Conservation (phyloP, 176 grass and related monocot species). For the Alopecurus myosuroides region DNA sequence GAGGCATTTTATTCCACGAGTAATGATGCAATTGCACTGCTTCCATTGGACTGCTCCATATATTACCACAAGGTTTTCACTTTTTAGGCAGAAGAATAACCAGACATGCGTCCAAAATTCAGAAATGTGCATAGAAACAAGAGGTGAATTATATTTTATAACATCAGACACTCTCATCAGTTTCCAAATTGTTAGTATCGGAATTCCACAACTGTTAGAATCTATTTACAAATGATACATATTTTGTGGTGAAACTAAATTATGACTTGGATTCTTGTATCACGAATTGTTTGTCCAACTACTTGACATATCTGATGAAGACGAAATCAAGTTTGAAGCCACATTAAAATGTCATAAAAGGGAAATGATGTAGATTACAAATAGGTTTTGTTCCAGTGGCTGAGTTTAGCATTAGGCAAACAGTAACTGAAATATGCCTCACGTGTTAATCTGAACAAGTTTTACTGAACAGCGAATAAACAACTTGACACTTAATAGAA, state of each 20-base stretch:
- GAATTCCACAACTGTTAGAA: not conserved
- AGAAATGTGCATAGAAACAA: not conserved
- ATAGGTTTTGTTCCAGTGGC: not conserved
- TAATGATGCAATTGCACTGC: no score
- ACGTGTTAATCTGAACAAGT: not conserved
- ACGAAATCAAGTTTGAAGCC: not conserved
- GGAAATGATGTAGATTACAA: not conserved
- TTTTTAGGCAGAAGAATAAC: not conserved
- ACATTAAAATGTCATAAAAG: not conserved
- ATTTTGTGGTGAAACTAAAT: not conserved
- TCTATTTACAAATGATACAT: not conserved
- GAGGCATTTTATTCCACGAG: not conserved
- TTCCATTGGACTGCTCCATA: not conserved
- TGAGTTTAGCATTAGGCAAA: not conserved
- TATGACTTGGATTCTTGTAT: not conserved
- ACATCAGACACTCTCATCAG: not conserved
- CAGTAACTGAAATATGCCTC: not conserved
- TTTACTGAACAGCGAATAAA: no score
- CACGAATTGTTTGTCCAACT: not conserved
- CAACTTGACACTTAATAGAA: not conserved
- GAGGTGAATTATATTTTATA: not conserved
- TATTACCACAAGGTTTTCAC: not conserved
- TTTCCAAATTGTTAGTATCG: not conserved
- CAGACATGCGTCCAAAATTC: not conserved
- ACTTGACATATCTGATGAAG: not conserved